Base-by-base conservation (phyloP, 1,284 basidiomycete species). In the Heterobasidion annosum region DNA sequence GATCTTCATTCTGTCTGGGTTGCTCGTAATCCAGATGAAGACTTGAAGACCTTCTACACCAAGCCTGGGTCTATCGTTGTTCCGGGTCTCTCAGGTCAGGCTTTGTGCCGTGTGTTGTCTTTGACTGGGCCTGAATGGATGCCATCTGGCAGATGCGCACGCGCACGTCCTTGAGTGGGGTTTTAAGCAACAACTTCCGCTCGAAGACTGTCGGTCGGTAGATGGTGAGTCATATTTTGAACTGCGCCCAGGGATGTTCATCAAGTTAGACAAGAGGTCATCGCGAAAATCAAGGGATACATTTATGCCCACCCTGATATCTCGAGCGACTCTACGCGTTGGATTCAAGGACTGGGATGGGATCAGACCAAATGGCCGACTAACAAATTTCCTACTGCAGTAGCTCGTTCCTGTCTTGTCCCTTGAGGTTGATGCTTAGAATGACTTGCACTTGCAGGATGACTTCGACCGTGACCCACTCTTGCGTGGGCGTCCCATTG, bases 331-430 rank as follows among this genome's bases (percentile, higher is more conserved):
- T 72, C 69, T 6, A 73, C 76, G 2, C 72, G 68, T 3, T 96
- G 91, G 91, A 81, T 97, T 53, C 73, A 85, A 61, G 94, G 92
- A 3, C 81, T 88, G 73, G 94, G 93, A 5, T 98, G 94, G 93
- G 91, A 98, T 65, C 93, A 98, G 68, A 96, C 89, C 4, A 61
- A 76, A 1, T 79, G 63, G 53, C 65, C 65, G 43, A 53, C 74
- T 16, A 70, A 77, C 32, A 67, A 75, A 33, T 95, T 93, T 63
- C 93, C 94, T 0, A 87, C 80, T 25, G 87, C 90, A 4, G 92
- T 92, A 60, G 10, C 46, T 32, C 52, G 10, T 13, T 8, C 1
- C 1, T 49, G 19, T 16, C 16, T 6, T 19, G 7, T 18, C 8
- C 43, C 43, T 43, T 19, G 7, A 45, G 35, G 48, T 25, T 44